Conservation (phyloP, 192 early-diverging fungal species). For the Entomortierella chlamydospora region DNA sequence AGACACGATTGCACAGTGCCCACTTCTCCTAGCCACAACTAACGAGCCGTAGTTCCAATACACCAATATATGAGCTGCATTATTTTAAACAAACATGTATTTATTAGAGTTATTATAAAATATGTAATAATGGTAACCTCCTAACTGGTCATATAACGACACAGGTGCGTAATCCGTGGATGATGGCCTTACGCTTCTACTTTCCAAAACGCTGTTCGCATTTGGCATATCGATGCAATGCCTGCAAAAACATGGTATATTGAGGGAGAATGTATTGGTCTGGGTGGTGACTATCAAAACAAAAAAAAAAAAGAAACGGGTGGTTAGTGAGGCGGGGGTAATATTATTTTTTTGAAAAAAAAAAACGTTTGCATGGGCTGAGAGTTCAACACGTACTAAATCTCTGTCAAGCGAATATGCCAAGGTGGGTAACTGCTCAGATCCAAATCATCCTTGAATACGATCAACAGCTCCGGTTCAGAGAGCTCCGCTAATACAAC, state of each 20-base stretch:
- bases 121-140: too few relatives aligned
- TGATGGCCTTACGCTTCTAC: too few relatives aligned
- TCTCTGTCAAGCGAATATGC: constrained; percentile 58
- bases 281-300: constrained; percentile 43
- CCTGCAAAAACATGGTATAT: constrained; percentile 52
- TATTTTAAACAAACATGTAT: too few relatives aligned
- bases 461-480: constrained; percentile 56
- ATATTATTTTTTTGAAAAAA: too few relatives aligned
- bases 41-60: not conserved
- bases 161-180: too few relatives aligned
- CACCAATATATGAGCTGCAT: too few relatives aligned
- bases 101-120: too few relatives aligned
- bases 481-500: constrained; percentile 38
- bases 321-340: not conserved
- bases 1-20: constrained; percentile 54
- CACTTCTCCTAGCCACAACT: constrained; percentile 23
- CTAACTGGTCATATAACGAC: too few relatives aligned
- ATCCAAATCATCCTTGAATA: constrained; percentile 54
- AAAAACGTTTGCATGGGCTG: too few relatives aligned
- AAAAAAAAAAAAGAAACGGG: not conserved
- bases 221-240: constrained; percentile 54
- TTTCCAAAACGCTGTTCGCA: constrained; percentile 58
- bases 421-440: constrained; percentile 59
- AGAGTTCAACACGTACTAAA: constrained; percentile 52
- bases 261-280: constrained; percentile 40